phyloP scores from a whole-genome alignment of 1,284 basidiomycete genomes.

The Earliella scabrosa region DNA sequence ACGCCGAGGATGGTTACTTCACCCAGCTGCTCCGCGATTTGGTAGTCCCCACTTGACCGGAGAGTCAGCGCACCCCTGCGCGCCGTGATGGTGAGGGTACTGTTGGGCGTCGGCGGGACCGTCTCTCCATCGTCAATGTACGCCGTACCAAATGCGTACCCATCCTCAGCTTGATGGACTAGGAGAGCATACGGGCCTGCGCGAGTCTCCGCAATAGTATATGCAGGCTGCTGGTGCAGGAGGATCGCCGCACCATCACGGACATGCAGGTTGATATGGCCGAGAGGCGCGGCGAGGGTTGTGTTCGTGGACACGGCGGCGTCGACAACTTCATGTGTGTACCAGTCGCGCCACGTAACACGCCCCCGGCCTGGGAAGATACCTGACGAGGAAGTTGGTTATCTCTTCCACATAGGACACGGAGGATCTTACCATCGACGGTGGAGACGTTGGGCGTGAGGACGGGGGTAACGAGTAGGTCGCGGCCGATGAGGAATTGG shows the following conservation, averaged over 20 bases:
- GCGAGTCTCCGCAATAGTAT: conserved; percentile 63
- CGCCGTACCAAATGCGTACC: conserved; percentile 55
- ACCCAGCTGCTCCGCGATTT: conserved; percentile 34
- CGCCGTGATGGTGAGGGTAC: conserved; percentile 46
- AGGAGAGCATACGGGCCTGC: conserved; percentile 58
- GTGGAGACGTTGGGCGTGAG: conserved; percentile 59
- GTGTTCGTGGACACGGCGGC: conserved; percentile 42
- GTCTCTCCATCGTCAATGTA: conserved; percentile 72
- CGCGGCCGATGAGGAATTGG: conserved; percentile 74
- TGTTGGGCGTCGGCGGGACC: conserved; percentile 53
- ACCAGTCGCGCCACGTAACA: conserved; percentile 78
- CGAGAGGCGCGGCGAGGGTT: conserved; percentile 60
- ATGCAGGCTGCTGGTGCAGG: conserved; percentile 56
- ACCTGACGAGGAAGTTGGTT: conserved; percentile 46
- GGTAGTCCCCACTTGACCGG: conserved; percentile 38
- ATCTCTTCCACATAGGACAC: too few species aligned
- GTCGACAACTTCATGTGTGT: conserved; percentile 61
- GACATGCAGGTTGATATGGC: conserved; percentile 73
- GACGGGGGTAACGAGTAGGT: conserved; percentile 78
- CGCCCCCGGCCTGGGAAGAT: conserved; percentile 66
- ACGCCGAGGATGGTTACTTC: conserved; percentile 40
- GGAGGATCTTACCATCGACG: conserved; percentile 56
- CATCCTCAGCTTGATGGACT: conserved; percentile 51
- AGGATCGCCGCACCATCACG: conserved; percentile 63
- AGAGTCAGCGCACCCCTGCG: conserved; percentile 39